These are phyloP conservation scores for Leptosphaerulina australis DNA, from an alignment of 2,329 filamentous ascomycete species.

Conservation along the genomic window DNA sequence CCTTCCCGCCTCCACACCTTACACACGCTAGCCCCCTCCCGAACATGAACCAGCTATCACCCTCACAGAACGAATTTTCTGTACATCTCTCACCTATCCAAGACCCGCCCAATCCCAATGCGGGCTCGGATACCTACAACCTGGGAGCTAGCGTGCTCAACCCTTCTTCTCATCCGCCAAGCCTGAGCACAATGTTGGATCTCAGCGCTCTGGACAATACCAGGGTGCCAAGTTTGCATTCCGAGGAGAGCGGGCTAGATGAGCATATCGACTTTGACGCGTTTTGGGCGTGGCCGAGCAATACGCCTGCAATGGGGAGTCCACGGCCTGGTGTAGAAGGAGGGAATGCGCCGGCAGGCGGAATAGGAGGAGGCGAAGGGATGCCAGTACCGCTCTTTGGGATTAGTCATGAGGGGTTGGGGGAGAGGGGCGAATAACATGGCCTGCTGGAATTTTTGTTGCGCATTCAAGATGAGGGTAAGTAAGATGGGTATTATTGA, in stretches of 20 bases:
- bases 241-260: conserved; percentile 44
- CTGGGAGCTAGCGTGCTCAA: conserved; percentile 2
- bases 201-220: conserved; percentile 45
- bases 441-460: too few species aligned
- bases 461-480: too few species aligned
- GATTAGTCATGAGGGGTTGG: conserved; percentile 22
- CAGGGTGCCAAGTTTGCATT: conserved; percentile 40
- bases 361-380: conserved; percentile 22
- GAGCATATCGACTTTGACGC: conserved; percentile 52
- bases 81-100: conserved; percentile 41
- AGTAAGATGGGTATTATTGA: too few species aligned
- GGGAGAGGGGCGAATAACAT: conserved; percentile 3
- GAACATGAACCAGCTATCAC: conserved; percentile 13
- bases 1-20: conserved; percentile 14
- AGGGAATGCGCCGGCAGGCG: conserved; percentile 18
- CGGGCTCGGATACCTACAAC: conserved; percentile 13
- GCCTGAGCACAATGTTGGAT: conserved; percentile 47
- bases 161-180: conserved; percentile 27
- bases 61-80: conserved; percentile 30
- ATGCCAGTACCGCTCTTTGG: conserved; percentile 46
- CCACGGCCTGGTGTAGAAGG: conserved; percentile 27
- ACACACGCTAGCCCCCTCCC: conserved; percentile 1
- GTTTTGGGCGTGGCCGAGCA: conserved; percentile 50
- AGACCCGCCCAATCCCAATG: conserved; percentile 23
- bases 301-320: conserved; percentile 41